phyloP scores from a whole-genome alignment of 129 eudicot genomes.

The Ambrosia trifida region DNA sequence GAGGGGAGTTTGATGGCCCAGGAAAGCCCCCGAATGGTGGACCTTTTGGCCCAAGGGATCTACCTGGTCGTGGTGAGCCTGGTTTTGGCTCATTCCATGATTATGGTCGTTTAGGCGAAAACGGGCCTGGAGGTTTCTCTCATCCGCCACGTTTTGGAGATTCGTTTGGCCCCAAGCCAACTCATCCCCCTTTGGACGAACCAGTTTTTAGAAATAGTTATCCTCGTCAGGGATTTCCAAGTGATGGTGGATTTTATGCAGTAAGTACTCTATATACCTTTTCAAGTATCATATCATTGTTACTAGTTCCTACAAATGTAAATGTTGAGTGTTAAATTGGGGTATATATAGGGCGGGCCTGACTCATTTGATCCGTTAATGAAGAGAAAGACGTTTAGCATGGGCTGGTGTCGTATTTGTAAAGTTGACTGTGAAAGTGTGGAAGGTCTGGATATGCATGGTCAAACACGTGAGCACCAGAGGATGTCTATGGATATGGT shows the following conservation, averaged over 20 bases:
- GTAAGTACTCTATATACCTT: slow-evolving; percentile 45
- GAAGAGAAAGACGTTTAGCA: slow-evolving; percentile 58
- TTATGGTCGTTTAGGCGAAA: slow-evolving; percentile 53
- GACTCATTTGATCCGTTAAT: slow-evolving; percentile 68
- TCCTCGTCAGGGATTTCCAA: slow-evolving; percentile 49
- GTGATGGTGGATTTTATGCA: slow-evolving; percentile 55
- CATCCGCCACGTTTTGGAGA: slow-evolving; percentile 55
- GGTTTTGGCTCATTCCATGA: slow-evolving; percentile 53
- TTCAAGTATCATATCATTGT: slow-evolving; percentile 17
- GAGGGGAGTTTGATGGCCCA: slow-evolving; percentile 70
- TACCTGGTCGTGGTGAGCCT: slow-evolving; percentile 55
- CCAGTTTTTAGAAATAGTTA: slow-evolving; percentile 72
- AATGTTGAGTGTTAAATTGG: slow-evolving; percentile 15
- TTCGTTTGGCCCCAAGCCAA: slow-evolving; percentile 41
- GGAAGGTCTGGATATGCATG: slow-evolving; percentile 91
- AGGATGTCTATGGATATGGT: slow-evolving; percentile 89
- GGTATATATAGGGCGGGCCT: slow-evolving; percentile 53
- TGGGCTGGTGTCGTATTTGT: slow-evolving; percentile 98
- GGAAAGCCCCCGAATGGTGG: slow-evolving; percentile 47
- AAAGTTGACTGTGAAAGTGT: slow-evolving; percentile 85
- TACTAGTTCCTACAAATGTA: slow-evolving; percentile 19
- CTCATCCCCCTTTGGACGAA: slow-evolving; percentile 65
- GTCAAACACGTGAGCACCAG: slow-evolving; percentile 94
- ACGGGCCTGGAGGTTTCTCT: slow-evolving; percentile 52
- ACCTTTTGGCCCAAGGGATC: slow-evolving; percentile 47